A percentile compares a stretch with the other conserved stretches of the same genome.
These are phyloP conservation scores for Chrysosporium queenslandicum DNA, from an alignment of 2,329 filamentous ascomycete genomes.

Conservation along the genomic window DNA sequence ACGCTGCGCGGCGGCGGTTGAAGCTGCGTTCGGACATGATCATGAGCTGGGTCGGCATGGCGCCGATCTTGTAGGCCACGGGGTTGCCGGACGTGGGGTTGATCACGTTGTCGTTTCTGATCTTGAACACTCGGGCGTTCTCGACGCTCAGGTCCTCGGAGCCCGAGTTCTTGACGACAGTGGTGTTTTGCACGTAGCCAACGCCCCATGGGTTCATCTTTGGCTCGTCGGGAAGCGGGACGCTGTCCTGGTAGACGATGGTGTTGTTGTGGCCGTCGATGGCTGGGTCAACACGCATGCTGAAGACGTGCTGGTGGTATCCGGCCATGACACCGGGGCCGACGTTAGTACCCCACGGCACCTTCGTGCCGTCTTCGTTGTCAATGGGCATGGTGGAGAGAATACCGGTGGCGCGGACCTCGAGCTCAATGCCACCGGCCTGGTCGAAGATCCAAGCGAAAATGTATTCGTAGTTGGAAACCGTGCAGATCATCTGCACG, in stretches of 20 bases:
- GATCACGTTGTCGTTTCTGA: slow-evolving; percentile 43
- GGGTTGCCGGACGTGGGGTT: slow-evolving; percentile 48
- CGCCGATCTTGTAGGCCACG: slow-evolving; percentile 48
- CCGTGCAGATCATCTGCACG: slow-evolving; percentile 59
- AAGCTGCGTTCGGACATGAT: slow-evolving; percentile 42
- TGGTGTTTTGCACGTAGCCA: slow-evolving; percentile 43
- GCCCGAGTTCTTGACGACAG: slow-evolving; percentile 38
- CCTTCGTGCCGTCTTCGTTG: slow-evolving; percentile 47
- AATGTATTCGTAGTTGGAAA: slow-evolving; percentile 65
- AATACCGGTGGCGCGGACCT: slow-evolving; percentile 60
- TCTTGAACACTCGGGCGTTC: slow-evolving; percentile 48
- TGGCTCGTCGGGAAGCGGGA: slow-evolving; percentile 48
- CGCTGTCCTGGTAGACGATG: slow-evolving; percentile 49
- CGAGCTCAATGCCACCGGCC: slow-evolving; percentile 56
- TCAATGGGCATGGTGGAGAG: slow-evolving; percentile 59
- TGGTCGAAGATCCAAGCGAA: slow-evolving; percentile 63
- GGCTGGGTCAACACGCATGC: slow-evolving; percentile 53
- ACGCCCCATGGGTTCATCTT: slow-evolving; percentile 44
- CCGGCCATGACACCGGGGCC: slow-evolving; percentile 58
- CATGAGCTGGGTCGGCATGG: slow-evolving; percentile 49
- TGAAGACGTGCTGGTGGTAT: slow-evolving; percentile 71
- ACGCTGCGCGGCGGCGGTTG: slow-evolving; percentile 44
- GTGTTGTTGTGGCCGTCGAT: slow-evolving; percentile 49
- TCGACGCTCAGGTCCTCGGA: slow-evolving; percentile 42
- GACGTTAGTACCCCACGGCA: slow-evolving; percentile 59